Base-by-base conservation (phyloP, 129 eudicot species). In the Gnaphalium uliginosum region DNA sequence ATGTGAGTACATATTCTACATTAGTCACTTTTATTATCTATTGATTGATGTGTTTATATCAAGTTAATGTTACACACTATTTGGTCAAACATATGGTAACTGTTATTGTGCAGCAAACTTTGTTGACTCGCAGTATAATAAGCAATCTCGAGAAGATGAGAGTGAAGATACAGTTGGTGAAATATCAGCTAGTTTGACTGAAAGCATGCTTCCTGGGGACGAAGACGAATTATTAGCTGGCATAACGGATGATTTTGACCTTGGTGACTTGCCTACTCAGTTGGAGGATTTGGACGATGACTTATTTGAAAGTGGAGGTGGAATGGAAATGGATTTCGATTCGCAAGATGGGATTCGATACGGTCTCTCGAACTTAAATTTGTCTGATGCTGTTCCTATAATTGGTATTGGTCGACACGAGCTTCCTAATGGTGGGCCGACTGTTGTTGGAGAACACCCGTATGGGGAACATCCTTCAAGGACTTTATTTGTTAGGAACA, bases 381-480 rank as follows among this genome's bases (percentile, higher is more conserved):
- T 83, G 63, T 76, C 95, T 65, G 89, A 86, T 72, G 81, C 83
- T 73, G 78, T 84, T 75, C 75, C 72, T 56, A 84, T 89, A 57
- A 79, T 71, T 57, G 86, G 82, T 76, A 74, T 76, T 39, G 66
- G 68, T 21, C 85, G 71, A 35, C 86, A 69, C 51, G 89, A 84
- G 66, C 69, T 81, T 33, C 76, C 79, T 14, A 90, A 83, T 74
- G 82, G 90, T 33, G 87, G 78, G 41, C 82, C 79, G n/a, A 48
- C 88, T 14, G 86, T 90, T 80, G 89, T 86, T 26, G 98, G 98
- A 37, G 96, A 90, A 83, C 96, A 93, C 76, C 98, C 96, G 9
- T 93, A 88, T 71, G 98, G 98, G 4, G 98, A 93, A 82, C 98
- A 90, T 75, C 98, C 98, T 75, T 93, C 98, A 14, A 82, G 98